Evolutionary conservation across 2,329 filamentous ascomycete species (phyloP).

Genomic region (Chaetomium strumarium): DNA sequence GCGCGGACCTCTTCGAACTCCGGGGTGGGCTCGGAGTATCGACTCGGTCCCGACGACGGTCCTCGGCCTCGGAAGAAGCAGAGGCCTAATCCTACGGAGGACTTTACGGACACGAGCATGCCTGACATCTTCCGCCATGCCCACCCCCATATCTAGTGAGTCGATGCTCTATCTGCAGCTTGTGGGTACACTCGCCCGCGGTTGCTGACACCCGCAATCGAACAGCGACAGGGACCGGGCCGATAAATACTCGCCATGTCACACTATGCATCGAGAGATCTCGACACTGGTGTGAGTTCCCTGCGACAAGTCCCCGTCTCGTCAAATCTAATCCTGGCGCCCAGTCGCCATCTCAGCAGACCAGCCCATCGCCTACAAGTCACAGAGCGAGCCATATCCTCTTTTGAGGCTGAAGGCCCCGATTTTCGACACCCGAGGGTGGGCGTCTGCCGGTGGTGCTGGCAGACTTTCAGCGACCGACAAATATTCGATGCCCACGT

Average conservation of each 20-base stretch:
- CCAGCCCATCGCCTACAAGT: slow-evolving; percentile 30
- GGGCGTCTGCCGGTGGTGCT: slow-evolving; percentile 31
- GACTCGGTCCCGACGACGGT: slow-evolving; percentile 13
- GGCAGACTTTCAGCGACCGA: slow-evolving; percentile 26
- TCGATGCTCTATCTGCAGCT: slow-evolving; percentile 13
- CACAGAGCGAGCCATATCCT: slow-evolving; percentile 25
- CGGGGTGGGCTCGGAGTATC: background rate
- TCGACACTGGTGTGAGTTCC: slow-evolving; percentile 31
- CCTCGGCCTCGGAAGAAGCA: slow-evolving; percentile 20
- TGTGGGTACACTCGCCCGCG: slow-evolving; percentile 3
- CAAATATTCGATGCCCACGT: slow-evolving; percentile 26
- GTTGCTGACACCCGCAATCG: slow-evolving; percentile 20
- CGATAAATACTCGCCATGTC: slow-evolving; percentile 30
- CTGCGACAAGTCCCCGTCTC: background rate
- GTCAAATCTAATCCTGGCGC: slow-evolving; percentile 10
- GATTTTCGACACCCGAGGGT: slow-evolving; percentile 25
- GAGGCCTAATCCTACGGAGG: slow-evolving; percentile 15
- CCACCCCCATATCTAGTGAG: slow-evolving; percentile 28
- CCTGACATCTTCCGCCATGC: slow-evolving; percentile 26
- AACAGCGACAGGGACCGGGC: slow-evolving; percentile 24
- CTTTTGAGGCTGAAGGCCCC: slow-evolving; percentile 27
- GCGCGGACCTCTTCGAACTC: background rate
- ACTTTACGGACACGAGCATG: slow-evolving; percentile 26
- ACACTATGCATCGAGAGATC: slow-evolving; percentile 30
- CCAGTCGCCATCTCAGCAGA: slow-evolving; percentile 29